Conservation (phyloP, 306 rosid species). For the Fragaria ananassa region DNA sequence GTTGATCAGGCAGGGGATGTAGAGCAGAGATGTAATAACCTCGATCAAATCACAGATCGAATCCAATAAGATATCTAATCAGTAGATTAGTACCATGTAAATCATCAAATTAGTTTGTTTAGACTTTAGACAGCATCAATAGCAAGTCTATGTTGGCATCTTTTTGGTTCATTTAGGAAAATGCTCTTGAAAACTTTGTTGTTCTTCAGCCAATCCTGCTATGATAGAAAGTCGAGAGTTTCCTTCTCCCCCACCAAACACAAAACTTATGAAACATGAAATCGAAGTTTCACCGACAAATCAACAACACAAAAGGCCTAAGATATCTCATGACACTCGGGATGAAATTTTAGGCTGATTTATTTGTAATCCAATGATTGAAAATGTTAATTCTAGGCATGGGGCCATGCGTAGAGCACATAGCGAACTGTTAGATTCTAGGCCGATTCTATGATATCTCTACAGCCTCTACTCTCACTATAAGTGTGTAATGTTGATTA, state of each 20-base stretch:
- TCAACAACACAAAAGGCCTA: neutral
- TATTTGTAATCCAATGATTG: neutral
- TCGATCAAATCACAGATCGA: neutral
- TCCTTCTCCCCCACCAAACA: neutral
- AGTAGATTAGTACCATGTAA: constrained; percentile 10
- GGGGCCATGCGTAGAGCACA: too few relatives aligned
- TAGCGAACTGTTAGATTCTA: too few relatives aligned
- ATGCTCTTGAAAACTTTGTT: neutral
- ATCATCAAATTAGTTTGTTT: constrained; percentile 14
- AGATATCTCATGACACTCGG: too few relatives aligned
- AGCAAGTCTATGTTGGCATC: neutral
- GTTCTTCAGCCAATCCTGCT: neutral
- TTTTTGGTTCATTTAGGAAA: neutral
- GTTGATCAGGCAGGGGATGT: neutral
- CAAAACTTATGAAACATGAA: neutral
- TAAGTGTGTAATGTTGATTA: too few relatives aligned
- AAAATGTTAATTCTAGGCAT: neutral
- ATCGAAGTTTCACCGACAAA: neutral
- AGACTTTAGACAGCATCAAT: constrained; percentile 2
- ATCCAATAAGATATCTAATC: neutral
- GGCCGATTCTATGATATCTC: too few relatives aligned
- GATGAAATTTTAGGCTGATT: neutral
- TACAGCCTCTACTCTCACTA: too few relatives aligned
- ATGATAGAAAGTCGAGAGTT: neutral
- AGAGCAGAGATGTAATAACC: constrained; percentile 3